Evolutionary conservation across 2,329 filamentous ascomycete genomes (phyloP).

Genomic region (Apiospora hydei): DNA sequence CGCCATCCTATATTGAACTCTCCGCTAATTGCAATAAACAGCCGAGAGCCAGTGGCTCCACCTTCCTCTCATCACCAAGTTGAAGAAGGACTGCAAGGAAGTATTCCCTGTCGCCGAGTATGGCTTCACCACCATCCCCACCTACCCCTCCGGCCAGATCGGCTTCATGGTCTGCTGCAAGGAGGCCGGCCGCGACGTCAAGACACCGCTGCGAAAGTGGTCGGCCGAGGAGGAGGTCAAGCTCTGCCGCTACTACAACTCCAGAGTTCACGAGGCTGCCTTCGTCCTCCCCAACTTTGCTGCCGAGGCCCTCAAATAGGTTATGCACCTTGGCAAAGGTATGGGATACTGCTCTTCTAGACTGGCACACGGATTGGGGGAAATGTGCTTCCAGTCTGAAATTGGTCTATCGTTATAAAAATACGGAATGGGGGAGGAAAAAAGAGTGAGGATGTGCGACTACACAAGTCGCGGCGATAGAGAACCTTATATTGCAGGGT

Average conservation of each 20-base stretch:
- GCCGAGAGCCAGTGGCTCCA: slow-evolving; percentile 99
- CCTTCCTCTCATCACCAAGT: slow-evolving; percentile 88
- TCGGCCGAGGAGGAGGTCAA: slow-evolving; percentile 87
- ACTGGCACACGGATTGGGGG: not conserved
- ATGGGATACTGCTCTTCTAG: not conserved
- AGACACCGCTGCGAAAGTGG: slow-evolving; percentile 84
- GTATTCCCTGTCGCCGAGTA: slow-evolving; percentile 99
- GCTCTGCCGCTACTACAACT: slow-evolving; percentile 96
- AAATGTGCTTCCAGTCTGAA: not conserved
- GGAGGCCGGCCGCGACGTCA: slow-evolving; percentile 84
- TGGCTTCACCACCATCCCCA: slow-evolving; percentile 98
- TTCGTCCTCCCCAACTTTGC: slow-evolving; percentile 96
- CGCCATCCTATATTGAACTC: not conserved
- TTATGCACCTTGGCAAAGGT: not conserved
- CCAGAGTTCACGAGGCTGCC: slow-evolving; percentile 92
- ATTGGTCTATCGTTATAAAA: not conserved
- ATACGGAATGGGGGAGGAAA: not conserved
- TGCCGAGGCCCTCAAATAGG: slow-evolving; percentile 73
- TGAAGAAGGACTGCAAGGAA: slow-evolving; percentile 96
- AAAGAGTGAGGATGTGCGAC: not conserved
- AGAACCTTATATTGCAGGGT: not conserved
- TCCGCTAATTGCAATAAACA: slow-evolving; percentile 48
- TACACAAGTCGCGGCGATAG: not conserved
- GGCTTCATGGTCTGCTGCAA: slow-evolving; percentile 99
- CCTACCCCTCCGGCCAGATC: slow-evolving; percentile 98